Evolutionary conservation across 2,329 filamentous ascomycete species (phyloP).

Genomic region (Aspergillus versicolor): DNA sequence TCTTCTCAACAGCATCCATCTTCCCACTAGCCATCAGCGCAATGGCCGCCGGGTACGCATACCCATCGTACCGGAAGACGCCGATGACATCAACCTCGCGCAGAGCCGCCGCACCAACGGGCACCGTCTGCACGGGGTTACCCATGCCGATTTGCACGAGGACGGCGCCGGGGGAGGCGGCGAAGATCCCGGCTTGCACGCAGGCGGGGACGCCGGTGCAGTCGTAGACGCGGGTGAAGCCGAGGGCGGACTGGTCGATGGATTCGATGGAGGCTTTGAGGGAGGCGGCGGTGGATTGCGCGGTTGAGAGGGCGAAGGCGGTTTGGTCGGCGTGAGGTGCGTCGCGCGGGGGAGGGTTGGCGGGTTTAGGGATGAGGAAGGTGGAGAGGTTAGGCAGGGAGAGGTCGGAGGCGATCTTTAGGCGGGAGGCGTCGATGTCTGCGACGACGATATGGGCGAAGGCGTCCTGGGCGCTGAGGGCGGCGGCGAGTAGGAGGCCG

Average conservation of each 20-base stretch:
- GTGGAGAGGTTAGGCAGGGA: slow-evolving; percentile 35
- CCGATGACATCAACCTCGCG: slow-evolving; percentile 58
- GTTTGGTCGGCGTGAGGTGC: slow-evolving; percentile 34
- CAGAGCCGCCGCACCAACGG: slow-evolving; percentile 54
- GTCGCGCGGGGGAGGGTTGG: slow-evolving; percentile 30
- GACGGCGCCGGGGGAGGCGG: slow-evolving; percentile 49
- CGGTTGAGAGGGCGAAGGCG: slow-evolving; percentile 33
- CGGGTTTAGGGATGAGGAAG: slow-evolving; percentile 35
- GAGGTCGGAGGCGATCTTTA: slow-evolving; percentile 54
- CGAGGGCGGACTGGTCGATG: slow-evolving; percentile 23
- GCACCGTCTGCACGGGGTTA: slow-evolving; percentile 54
- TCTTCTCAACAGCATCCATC: slow-evolving; percentile 49
- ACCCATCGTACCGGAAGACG: slow-evolving; percentile 56
- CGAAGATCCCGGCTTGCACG: slow-evolving; percentile 47
- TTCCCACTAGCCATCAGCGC: slow-evolving; percentile 52
- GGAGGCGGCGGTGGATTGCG: slow-evolving; percentile 34
- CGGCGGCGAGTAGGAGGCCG: slow-evolving; percentile 58
- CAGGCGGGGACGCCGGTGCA: slow-evolving; percentile 48
- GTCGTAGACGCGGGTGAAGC: slow-evolving; percentile 47
- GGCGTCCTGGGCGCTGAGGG: slow-evolving; percentile 54
- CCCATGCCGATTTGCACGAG: slow-evolving; percentile 59
- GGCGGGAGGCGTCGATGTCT: slow-evolving; percentile 58
- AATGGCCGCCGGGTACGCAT: slow-evolving; percentile 56
- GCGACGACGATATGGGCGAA: slow-evolving; percentile 59
- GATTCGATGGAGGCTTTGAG: slow-evolving; percentile 21